phyloP scores from a whole-genome alignment of 306 rosid genomes.

The Betula pendula region DNA sequence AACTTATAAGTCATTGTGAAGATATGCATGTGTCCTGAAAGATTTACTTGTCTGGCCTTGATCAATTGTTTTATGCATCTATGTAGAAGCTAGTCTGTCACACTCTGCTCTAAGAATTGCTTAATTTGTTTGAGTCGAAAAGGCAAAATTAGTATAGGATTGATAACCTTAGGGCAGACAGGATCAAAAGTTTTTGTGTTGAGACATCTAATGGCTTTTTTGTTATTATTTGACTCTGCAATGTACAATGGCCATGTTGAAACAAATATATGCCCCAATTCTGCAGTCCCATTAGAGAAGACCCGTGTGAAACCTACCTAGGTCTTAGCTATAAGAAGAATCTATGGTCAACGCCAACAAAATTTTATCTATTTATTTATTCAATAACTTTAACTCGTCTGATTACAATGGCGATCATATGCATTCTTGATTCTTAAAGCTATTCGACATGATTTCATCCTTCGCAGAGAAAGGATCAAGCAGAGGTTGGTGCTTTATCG shows the following conservation, averaged over 20 bases:
- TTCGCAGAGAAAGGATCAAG: conserved; percentile 74
- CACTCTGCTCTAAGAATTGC: not conserved
- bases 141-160: not conserved
- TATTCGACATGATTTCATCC: conserved; percentile 22
- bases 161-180: not conserved
- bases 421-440: conserved; percentile 7
- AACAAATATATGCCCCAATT: not conserved
- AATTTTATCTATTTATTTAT: not conserved
- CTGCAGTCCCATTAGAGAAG: not conserved
- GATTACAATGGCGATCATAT: not conserved
- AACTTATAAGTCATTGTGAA: not conserved
- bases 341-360: not conserved
- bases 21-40: not conserved
- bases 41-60: not conserved
- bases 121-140: not conserved
- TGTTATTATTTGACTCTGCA: not conserved
- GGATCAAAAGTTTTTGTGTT: not conserved
- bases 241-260: not conserved
- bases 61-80: not conserved
- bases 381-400: not conserved
- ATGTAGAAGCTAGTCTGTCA: not conserved
- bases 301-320: not conserved
- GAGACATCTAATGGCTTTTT: not conserved
- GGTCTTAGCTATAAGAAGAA: not conserved
- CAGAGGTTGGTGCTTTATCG: conserved; percentile 79